Conservation (phyloP, 2,329 filamentous ascomycete species). For the Trichoderma pleuroti region DNA sequence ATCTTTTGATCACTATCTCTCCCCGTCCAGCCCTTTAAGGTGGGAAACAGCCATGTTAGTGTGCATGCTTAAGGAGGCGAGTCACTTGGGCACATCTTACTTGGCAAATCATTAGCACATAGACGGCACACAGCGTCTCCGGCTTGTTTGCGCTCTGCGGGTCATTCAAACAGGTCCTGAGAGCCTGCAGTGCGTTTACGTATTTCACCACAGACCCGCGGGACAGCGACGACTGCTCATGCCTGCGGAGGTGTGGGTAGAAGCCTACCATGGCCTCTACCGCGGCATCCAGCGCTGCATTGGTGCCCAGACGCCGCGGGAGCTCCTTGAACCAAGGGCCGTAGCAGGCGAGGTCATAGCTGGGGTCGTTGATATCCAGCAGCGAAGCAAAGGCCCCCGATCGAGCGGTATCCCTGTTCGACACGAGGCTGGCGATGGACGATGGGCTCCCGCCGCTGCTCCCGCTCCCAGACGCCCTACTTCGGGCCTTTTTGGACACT, state of each 20-base stretch:
- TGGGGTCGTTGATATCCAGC: conserved; percentile 40
- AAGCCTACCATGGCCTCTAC: conserved; percentile 31
- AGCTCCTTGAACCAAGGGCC: conserved; percentile 45
- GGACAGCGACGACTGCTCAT: conserved; percentile 24
- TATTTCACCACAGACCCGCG: conserved; percentile 28
- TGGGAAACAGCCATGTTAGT: not conserved
- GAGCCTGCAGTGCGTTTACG: conserved; percentile 29
- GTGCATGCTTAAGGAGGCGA: not conserved
- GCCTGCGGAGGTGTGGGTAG: conserved; percentile 25
- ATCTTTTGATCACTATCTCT: conserved; percentile 25
- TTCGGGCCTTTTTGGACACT: conserved; percentile 10
- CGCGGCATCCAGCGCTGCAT: conserved; percentile 43
- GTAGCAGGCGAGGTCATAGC: conserved; percentile 47
- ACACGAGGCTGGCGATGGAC: not conserved
- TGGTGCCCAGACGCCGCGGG: conserved; percentile 43
- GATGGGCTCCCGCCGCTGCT: not conserved
- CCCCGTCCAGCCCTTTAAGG: conserved; percentile 31
- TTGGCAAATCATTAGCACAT: conserved; percentile 37
- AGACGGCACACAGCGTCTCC: conserved; percentile 38
- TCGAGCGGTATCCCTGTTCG: conserved; percentile 29
- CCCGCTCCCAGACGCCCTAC: not conserved
- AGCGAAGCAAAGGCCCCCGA: conserved; percentile 28
- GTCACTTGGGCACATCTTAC: conserved; percentile 22
- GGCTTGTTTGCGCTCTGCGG: conserved; percentile 27
- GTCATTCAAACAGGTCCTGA: conserved; percentile 29